Evolutionary conservation across 805 yeast genomes (phyloP).

Genomic region (Kregervanrija fluxuum): DNA sequence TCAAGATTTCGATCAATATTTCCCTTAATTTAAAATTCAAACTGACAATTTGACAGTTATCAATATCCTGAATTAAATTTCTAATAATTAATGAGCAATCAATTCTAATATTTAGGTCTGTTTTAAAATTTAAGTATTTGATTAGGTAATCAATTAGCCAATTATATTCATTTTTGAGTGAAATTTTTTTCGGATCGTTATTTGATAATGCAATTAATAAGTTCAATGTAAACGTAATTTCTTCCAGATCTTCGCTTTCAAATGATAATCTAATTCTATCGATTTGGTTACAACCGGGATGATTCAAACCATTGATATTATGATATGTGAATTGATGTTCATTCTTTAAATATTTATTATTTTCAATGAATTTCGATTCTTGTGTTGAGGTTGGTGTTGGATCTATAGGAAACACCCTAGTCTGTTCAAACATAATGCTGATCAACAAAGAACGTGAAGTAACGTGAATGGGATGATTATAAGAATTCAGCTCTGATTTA

Average conservation of each 20-base stretch:
- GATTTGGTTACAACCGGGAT: conserved; percentile 55
- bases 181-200: conserved; percentile 31
- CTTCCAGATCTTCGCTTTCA: conserved; percentile 54
- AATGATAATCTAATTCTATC: conserved; percentile 67
- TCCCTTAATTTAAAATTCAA: conserved; percentile 30
- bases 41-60: conserved; percentile 72
- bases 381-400: conserved; percentile 28
- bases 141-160: conserved; percentile 32
- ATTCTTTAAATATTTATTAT: conserved; percentile 23
- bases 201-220: conserved; percentile 42
- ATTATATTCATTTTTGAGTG: conserved; percentile 33
- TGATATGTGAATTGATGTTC: conserved; percentile 25
- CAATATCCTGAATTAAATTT: conserved; percentile 77
- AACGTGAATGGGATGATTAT: neutral
- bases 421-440: neutral
- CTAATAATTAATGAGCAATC: conserved; percentile 64
- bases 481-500: too few relatives aligned
- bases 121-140: conserved; percentile 13
- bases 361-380: conserved; percentile 25
- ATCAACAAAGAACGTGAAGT: neutral
- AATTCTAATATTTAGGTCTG: conserved; percentile 23
- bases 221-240: conserved; percentile 65
- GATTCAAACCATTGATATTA: conserved; percentile 28
- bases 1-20: conserved; percentile 43
- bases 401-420: conserved; percentile 25